phyloP scores from a whole-genome alignment of 139 green algal species.

The Spirogloea muscicola region DNA sequence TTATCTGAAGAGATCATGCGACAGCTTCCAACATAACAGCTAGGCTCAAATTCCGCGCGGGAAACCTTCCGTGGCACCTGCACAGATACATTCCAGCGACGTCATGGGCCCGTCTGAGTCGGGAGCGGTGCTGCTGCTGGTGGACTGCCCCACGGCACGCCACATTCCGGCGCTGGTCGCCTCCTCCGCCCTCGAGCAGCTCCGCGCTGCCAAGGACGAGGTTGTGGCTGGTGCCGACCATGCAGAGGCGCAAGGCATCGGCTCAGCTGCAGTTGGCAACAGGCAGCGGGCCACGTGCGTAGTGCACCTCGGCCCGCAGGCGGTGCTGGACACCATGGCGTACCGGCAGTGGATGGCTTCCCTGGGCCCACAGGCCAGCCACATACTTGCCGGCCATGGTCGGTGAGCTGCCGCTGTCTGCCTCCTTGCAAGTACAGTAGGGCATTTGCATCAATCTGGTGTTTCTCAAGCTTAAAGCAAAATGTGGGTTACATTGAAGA shows the following conservation, averaged over 20 bases:
- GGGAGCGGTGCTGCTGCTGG: slow-evolving; percentile 73
- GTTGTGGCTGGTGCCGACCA: background rate
- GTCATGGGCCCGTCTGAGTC: slow-evolving; percentile 71
- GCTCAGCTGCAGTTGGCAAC: background rate
- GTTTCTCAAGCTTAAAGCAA: no score
- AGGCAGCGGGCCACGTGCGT: slow-evolving; percentile 49
- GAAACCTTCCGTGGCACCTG: no score
- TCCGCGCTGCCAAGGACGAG: background rate
- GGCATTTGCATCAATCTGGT: no score
- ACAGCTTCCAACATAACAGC: slow-evolving; percentile 54
- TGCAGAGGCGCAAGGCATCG: background rate
- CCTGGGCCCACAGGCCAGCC: slow-evolving; percentile 40
- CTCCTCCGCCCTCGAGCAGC: slow-evolving; percentile 23
- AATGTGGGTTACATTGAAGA: no score
- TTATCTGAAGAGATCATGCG: no score
- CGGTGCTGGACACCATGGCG: slow-evolving; percentile 46
- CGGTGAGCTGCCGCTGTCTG: background rate
- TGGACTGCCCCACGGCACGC: slow-evolving; percentile 74
- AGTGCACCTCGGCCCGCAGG: slow-evolving; percentile 61
- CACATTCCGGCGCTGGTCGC: slow-evolving; percentile 22
- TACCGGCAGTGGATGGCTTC: slow-evolving; percentile 48
- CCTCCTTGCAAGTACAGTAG: no score
- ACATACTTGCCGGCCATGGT: slow-evolving; percentile 53
- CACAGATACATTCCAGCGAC: slow-evolving; percentile 35
- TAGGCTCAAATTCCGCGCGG: no score